A percentile compares a stretch with the other conserved stretches of the same genome.
These are phyloP conservation scores for Vitis hybrid DNA, from an alignment of 177 flowering plant genomes.

Conservation along the genomic window DNA sequence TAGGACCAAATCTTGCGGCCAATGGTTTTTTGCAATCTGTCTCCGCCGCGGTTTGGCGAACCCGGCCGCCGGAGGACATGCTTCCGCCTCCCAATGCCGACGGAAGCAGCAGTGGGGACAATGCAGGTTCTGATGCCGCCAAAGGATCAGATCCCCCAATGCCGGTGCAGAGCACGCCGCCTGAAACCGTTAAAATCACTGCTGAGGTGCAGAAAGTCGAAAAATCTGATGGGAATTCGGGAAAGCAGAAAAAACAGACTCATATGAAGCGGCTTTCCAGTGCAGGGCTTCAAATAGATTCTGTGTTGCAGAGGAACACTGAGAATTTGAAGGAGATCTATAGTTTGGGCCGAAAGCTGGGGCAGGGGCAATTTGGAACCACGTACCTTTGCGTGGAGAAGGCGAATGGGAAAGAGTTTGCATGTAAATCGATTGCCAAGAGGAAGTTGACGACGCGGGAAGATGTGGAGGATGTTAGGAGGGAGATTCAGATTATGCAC, in stretches of 20 bases:
- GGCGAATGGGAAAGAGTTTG: constrained; percentile 45
- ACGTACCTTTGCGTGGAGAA: constrained; percentile 58
- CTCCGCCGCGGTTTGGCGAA: constrained; percentile 56
- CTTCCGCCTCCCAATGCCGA: constrained; percentile 26
- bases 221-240: constrained; percentile 10
- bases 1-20: constrained; percentile 45
- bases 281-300: constrained; percentile 47
- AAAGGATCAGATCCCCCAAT: constrained; percentile 12
- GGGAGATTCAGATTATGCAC: constrained; percentile 85
- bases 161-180: constrained; percentile 38
- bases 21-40: constrained; percentile 64
- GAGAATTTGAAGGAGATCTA: constrained; percentile 61
- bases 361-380: constrained; percentile 77
- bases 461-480: constrained; percentile 76
- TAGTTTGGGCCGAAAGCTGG: constrained; percentile 58
- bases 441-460: constrained; percentile 57
- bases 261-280: constrained; percentile 45
- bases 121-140: constrained; percentile 4
- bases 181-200: constrained; percentile 36
- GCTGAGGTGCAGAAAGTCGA: neutral
- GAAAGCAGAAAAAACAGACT: constrained; percentile 26
- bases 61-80: constrained; percentile 31
- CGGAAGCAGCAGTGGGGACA: neutral
- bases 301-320: constrained; percentile 64
- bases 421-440: constrained; percentile 70